These are phyloP conservation scores for Syzygium jambos DNA, from an alignment of 345 rosid species.

Conservation along the genomic window DNA sequence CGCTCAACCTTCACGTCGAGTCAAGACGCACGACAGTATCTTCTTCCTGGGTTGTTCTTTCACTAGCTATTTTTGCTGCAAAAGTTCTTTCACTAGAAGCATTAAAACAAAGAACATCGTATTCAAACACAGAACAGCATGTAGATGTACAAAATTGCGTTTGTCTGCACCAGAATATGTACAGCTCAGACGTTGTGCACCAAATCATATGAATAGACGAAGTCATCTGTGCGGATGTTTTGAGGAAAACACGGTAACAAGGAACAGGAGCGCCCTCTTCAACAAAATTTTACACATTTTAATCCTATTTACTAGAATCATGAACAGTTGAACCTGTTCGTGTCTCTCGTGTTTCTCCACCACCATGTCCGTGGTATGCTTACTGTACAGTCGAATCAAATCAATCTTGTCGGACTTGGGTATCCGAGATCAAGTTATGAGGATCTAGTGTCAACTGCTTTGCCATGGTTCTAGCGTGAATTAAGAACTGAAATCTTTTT, in stretches of 20 bases:
- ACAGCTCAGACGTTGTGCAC: neutral
- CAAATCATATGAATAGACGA: neutral
- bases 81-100: neutral
- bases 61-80: neutral
- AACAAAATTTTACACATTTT: neutral
- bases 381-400: neutral
- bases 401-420: neutral
- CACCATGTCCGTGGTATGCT: neutral
- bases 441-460: constrained; percentile 15
- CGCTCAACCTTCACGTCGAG: neutral
- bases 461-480: constrained; percentile 39
- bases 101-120: neutral
- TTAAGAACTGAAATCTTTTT: constrained; percentile 25
- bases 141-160: neutral
- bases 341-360: neutral
- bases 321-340: neutral
- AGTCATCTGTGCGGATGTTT: neutral
- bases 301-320: neutral
- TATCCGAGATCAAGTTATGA: neutral
- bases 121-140: neutral
- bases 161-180: neutral
- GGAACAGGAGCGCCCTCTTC: neutral
- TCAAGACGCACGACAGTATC: neutral
- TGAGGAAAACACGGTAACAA: neutral
- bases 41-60: neutral